phyloP scores from a whole-genome alignment of 208 protist genomes.

The Acanthamoeba royreba region DNA sequence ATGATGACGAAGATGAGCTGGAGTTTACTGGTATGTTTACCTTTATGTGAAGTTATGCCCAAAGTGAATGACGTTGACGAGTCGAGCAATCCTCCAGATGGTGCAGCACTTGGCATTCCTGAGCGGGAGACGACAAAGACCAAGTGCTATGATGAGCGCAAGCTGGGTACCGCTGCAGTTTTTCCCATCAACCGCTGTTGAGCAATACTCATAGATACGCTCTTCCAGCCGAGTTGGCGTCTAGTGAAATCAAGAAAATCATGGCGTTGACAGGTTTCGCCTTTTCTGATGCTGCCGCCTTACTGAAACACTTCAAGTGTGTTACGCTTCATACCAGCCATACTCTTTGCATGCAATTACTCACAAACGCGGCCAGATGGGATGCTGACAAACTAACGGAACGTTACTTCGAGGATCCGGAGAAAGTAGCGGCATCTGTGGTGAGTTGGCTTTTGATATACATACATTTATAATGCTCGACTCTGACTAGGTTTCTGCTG shows the following conservation, averaged over 20 bases:
- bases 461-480: background rate
- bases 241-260: background rate
- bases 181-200: too few species aligned
- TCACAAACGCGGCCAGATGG: background rate
- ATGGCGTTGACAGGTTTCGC: background rate
- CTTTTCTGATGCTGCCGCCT: background rate
- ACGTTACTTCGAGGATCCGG: slow-evolving; percentile 14
- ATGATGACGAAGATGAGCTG: background rate
- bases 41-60: too few species aligned
- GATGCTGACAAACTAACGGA: slow-evolving; percentile 1
- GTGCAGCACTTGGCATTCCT: background rate
- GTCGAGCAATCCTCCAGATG: background rate
- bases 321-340: background rate
- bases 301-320: slow-evolving; percentile 4
- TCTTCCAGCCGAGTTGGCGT: background rate
- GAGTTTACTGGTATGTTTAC: background rate
- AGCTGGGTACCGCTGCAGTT: too few species aligned
- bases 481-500: background rate
- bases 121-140: background rate
- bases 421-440: background rate
- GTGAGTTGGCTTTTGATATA: background rate
- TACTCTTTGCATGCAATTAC: background rate
- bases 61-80: too few species aligned
- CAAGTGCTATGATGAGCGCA: background rate
- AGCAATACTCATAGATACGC: background rate